Base-by-base conservation (phyloP, 2,329 filamentous ascomycete genomes). In the Zymoseptoria pseudotritici region DNA sequence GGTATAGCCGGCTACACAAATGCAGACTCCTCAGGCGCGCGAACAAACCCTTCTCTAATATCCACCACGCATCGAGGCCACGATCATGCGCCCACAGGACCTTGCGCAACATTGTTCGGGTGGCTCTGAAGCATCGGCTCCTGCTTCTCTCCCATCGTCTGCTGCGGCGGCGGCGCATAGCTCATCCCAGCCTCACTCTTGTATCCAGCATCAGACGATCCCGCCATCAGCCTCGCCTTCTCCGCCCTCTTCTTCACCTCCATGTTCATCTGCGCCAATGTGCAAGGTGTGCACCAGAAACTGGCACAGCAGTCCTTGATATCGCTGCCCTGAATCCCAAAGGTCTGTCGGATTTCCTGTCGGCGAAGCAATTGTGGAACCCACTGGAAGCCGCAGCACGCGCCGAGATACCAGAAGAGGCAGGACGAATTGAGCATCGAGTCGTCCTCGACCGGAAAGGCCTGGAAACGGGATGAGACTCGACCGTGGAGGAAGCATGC, bases 241-340 rank as follows among this genome's bases (percentile, higher is more conserved):
- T 8, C 24, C 4, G 65, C 59, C 4, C 65, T 63, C 31, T 61
- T 56, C 60, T 65, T 68, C 57, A 66, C 50, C 52, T 68, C 66
- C 13, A 54, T 63, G 26, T 66, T 57, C 58, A 66, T 62, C 54
- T 67, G 66, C 19, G 62, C 61, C 36, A 68, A 10, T 20, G 56
- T 50, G 51, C 65, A 68, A 20, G 57, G 59, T 20, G n/a, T 54
- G 51, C 54, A 58, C 31, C 20, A 63, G 36, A 2, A 59, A 3
- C 26, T 21, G 2, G 50, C 58, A 22, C 61, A 9, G n/a, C 56
- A 60, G 54, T 67, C 64, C 9, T 22, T 52, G 53, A 56, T 61
- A 1, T 50, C 54, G 22, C 59, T 53, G 11, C 65, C 62, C 24
- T 54, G 13, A 26, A 67, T 66, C 22, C 29, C 46, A 50, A 65